Conservation (phyloP, 176 grass and related monocot genomes). For the Pharus latifolius region DNA sequence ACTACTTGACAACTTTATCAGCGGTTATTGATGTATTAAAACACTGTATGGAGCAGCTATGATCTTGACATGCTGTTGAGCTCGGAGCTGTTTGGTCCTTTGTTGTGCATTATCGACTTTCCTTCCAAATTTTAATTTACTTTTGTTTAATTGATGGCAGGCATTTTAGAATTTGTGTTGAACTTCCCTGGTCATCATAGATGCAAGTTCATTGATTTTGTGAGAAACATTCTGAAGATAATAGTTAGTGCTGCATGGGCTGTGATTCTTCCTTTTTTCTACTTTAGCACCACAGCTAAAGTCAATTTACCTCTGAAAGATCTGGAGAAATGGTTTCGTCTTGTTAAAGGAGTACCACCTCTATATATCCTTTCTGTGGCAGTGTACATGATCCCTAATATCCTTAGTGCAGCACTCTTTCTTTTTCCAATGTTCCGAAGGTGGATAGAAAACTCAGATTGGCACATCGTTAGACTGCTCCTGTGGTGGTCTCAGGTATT, state of each 20-base stretch:
- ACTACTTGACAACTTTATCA: not conserved
- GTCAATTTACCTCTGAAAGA: slow-evolving; percentile 42
- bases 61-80: slow-evolving; percentile 3
- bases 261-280: slow-evolving; percentile 85
- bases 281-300: slow-evolving; percentile 46
- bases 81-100: not conserved
- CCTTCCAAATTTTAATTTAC: not conserved
- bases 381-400: slow-evolving; percentile 76
- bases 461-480: slow-evolving; percentile 66
- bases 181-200: slow-evolving; percentile 82
- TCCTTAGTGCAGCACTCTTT: slow-evolving; percentile 54
- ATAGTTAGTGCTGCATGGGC: slow-evolving; percentile 63
- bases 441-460: slow-evolving; percentile 93
- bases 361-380: slow-evolving; percentile 79
- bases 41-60: not conserved
- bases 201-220: slow-evolving; percentile 63
- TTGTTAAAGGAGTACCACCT: slow-evolving; percentile 69
- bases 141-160: slow-evolving; percentile 41
- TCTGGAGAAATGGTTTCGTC: slow-evolving; percentile 39
- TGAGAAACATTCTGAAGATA: slow-evolving; percentile 78
- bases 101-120: not conserved
- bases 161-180: slow-evolving; percentile 79
- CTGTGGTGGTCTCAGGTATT: slow-evolving; percentile 98
- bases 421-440: slow-evolving; percentile 78
- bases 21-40: not conserved